A percentile compares a stretch with the other conserved stretches of the same genome.
These are phyloP conservation scores for Phytophthora fragariae DNA, from an alignment of 352 stramenopile species.

Conservation along the genomic window DNA sequence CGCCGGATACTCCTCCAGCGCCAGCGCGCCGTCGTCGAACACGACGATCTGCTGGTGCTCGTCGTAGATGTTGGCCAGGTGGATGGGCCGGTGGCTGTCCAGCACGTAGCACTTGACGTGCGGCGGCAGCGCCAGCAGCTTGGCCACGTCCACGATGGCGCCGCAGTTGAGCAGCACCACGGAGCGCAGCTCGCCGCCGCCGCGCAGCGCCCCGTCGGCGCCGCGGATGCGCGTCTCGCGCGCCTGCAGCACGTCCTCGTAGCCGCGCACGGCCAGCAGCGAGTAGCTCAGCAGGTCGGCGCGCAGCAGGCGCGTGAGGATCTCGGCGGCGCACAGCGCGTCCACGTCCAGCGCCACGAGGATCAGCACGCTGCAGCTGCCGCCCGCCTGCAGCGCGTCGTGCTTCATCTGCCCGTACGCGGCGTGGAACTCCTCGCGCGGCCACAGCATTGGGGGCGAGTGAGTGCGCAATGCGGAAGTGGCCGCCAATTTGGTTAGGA, in stretches of 20 bases:
- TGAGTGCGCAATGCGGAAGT: slow-evolving; percentile 3
- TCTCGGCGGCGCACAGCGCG: slow-evolving; percentile 94
- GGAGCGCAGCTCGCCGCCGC: slow-evolving; percentile 79
- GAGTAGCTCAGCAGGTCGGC: slow-evolving; percentile 80
- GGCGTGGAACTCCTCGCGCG: slow-evolving; percentile 87
- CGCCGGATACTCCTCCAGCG: slow-evolving; percentile 77
- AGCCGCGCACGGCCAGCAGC: slow-evolving; percentile 78
- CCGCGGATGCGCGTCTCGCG: slow-evolving; percentile 74
- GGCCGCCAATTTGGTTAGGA: not conserved
- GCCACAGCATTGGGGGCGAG: slow-evolving; percentile 67
- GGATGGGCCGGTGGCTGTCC: slow-evolving; percentile 95
- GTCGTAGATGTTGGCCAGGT: slow-evolving; percentile 97
- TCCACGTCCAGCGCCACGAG: slow-evolving; percentile 95
- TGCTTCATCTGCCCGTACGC: slow-evolving; percentile 88
- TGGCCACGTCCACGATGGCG: slow-evolving; percentile 92
- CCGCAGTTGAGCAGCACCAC: slow-evolving; percentile 96
- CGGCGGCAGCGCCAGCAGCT: slow-evolving; percentile 76
- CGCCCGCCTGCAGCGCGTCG: slow-evolving; percentile 68
- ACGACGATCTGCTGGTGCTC: slow-evolving; percentile 79
- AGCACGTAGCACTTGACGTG: slow-evolving; percentile 94
- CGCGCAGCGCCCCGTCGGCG: slow-evolving; percentile 39
- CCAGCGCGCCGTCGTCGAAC: slow-evolving; percentile 81
- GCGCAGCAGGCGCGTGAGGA: slow-evolving; percentile 89
- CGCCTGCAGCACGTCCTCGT: slow-evolving; percentile 86
- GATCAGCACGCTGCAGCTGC: slow-evolving; percentile 89